Conservation (phyloP, 257 asterid species). For the Plantago elongata region DNA sequence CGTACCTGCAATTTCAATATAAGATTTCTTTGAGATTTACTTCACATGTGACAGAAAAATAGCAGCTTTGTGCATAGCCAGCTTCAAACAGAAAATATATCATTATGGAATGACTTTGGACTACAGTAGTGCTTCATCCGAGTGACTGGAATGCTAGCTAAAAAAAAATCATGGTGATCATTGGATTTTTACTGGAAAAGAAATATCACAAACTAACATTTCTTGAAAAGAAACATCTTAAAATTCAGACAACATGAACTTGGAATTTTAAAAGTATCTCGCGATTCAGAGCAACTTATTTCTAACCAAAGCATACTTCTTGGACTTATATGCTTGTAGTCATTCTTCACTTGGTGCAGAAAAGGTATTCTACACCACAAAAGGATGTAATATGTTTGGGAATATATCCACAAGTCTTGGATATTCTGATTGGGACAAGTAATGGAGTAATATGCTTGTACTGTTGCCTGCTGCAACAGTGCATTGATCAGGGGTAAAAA, state of each 20-base stretch:
- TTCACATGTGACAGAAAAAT: not conserved
- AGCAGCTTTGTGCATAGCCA: too few species aligned
- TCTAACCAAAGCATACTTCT: not conserved
- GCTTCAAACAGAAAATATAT: too few species aligned
- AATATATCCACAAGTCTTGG: not conserved
- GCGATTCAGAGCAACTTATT: not conserved
- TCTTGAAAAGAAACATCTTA: not conserved
- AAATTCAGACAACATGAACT: not conserved
- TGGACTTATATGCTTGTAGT: not conserved
- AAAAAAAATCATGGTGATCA: not conserved
- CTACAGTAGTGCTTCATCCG: not conserved
- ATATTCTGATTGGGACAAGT: not conserved
- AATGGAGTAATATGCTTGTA: not conserved
- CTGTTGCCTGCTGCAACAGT: not conserved
- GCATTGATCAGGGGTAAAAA: too few species aligned
- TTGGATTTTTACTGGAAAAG: not conserved
- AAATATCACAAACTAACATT: not conserved
- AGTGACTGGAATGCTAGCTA: not conserved
- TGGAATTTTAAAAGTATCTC: not conserved
- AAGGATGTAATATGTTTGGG: not conserved
- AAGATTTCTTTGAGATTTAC: not conserved
- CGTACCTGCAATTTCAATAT: constrained; percentile 29
- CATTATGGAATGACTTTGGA: too few species aligned
- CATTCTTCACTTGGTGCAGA: not conserved
- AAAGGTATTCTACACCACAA: not conserved